Base-by-base conservation (phyloP, 1,284 basidiomycete species). In the Rhizoctonia solani region DNA sequence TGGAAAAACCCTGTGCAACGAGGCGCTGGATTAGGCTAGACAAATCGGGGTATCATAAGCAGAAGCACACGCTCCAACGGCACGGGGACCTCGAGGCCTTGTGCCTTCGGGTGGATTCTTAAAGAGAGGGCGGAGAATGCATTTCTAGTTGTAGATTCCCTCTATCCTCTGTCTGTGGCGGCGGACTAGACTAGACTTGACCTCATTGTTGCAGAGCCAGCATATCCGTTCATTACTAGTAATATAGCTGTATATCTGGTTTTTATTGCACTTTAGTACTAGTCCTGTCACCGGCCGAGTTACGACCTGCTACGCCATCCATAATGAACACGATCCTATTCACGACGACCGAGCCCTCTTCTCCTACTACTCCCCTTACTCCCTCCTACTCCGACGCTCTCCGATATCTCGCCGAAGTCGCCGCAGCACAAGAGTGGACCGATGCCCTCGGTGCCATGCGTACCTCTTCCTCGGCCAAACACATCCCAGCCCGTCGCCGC, bases 91-190 rank as follows among this genome's bases (percentile, higher is more conserved):
- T 65, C 59, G 59, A 65, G 58, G 58, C 58, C 11, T 19, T n/a
- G n/a, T n/a, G n/a, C n/a, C n/a, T n/a, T n/a, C n/a, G n/a, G n/a
- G n/a, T n/a, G n/a, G n/a, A n/a, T n/a, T 44, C 29, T 37, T 49
- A 59, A 27, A 39, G 21, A 16, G 46, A 19, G 4, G 32, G 19
- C 44, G 19, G 3, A 37, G n/a, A 37, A 9, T 41, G 46, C 8
- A 29, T 9, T 53, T 54, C 53, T 59, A 4, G 32, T 49, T 21
- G 59, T 63, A 53, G 59, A 53, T 34, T 49, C 59, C 47, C 47
- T 52, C 59, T 53, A 53, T 65, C 49, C 49, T 42, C 49, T 61
- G 54, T 56, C 54, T 47, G 56, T 49, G 59, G 59, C 59, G 49
- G 49, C 16, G 59, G 49, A 52, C 59, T 52, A 65, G n/a, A 34